Conservation (phyloP, 768 basidiomycete species). For the Kwoniella sp. region DNA sequence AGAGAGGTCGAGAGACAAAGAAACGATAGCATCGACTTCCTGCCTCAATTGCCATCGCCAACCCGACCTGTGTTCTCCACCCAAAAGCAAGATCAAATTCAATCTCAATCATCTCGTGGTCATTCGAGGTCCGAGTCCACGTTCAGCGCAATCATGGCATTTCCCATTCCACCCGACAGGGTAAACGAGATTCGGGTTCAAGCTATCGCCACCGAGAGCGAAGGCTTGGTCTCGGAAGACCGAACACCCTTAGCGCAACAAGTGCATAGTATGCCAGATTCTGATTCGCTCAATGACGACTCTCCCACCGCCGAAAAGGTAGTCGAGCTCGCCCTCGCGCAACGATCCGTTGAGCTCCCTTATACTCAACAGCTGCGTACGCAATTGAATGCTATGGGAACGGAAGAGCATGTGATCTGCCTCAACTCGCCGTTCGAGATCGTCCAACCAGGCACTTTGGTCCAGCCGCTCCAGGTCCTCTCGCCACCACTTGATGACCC, state of each 20-base stretch:
- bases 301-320: neutral
- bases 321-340: neutral
- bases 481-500: neutral
- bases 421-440: constrained; percentile 20
- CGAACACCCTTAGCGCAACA: neutral
- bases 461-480: neutral
- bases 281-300: neutral
- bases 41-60: neutral
- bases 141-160: constrained; percentile 21
- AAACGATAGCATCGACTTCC: constrained; percentile 7
- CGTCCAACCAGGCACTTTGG: neutral
- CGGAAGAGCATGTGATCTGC: neutral
- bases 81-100: neutral
- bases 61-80: neutral
- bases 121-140: constrained; percentile 15
- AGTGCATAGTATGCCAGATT: neutral
- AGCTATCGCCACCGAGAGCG: neutral
- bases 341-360: neutral
- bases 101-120: neutral
- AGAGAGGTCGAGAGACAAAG: neutral
- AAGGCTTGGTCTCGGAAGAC: neutral
- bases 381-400: too few species aligned
- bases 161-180: constrained; percentile 26
- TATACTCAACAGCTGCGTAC: too few species aligned
- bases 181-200: neutral